These are phyloP conservation scores for Cyclotella choctawhatcheeana DNA, from an alignment of 108 stramenopile genomes.

Conservation along the genomic window DNA sequence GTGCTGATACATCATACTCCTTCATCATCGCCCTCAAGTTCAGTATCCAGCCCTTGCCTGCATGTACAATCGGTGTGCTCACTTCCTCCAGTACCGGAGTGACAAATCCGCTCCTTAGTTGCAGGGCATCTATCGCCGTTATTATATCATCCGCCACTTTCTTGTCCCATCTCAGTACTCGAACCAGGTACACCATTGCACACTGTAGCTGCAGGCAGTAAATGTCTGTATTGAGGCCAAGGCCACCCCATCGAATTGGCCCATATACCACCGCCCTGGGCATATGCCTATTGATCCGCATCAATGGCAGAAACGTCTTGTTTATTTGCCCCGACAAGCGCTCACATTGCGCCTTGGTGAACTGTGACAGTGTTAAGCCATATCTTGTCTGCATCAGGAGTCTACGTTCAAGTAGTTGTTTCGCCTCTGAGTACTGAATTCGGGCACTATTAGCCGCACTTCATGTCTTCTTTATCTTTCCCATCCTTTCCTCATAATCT, in stretches of 20 bases:
- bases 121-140: background rate
- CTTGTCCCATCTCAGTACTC: background rate
- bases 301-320: background rate
- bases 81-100: slow-evolving; percentile 2
- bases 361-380: background rate
- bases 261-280: background rate
- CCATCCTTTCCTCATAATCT: background rate
- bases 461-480: background rate
- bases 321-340: background rate
- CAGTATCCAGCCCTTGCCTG: background rate
- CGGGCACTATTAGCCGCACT: background rate
- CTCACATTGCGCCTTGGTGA: background rate
- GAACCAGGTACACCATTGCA: background rate
- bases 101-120: slow-evolving; percentile 8
- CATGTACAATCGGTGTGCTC: background rate
- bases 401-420: background rate
- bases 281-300: background rate
- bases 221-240: background rate
- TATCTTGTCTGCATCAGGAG: background rate
- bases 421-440: background rate
- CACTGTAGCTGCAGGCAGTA: background rate
- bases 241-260: background rate
- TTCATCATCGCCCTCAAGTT: background rate
- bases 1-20: background rate
- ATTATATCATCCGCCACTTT: background rate